Conservation (phyloP, 2,329 filamentous ascomycete species). For the Sporothrix pallida region DNA sequence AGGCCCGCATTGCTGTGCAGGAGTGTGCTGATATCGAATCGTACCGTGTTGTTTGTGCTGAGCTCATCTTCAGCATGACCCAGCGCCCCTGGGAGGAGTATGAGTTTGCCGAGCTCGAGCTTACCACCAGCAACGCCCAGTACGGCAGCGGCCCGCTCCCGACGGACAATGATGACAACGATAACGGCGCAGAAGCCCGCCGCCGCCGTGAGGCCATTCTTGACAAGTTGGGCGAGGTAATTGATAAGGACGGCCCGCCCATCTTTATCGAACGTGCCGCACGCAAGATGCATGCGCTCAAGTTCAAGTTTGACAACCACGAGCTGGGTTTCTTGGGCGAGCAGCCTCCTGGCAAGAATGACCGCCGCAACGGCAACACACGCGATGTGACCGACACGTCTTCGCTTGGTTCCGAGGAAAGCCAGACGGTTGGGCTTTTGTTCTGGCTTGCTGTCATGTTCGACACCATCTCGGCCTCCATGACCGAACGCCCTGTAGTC, state of each 20-base stretch:
- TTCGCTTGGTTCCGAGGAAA: conserved; percentile 39
- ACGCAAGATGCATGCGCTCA: conserved; percentile 49
- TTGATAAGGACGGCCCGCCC: conserved; percentile 44
- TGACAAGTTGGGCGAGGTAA: conserved; percentile 34
- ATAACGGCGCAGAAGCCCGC: neutral
- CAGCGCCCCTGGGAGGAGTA: conserved; percentile 44
- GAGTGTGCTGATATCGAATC: conserved; percentile 47
- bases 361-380: conserved; percentile 7
- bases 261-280: conserved; percentile 48
- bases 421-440: conserved; percentile 57
- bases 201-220: conserved; percentile 32
- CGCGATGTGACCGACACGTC: conserved; percentile 31
- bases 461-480: conserved; percentile 61
- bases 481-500: conserved; percentile 51
- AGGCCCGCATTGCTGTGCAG: conserved; percentile 47
- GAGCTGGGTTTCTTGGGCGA: conserved; percentile 32
- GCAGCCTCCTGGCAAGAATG: neutral
- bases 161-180: conserved; percentile 9
- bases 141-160: conserved; percentile 14
- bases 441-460: conserved; percentile 67
- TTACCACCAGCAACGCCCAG: conserved; percentile 21
- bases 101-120: conserved; percentile 34
- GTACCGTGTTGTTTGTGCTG: conserved; percentile 48
- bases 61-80: conserved; percentile 48
- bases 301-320: conserved; percentile 44